Base-by-base conservation (phyloP, 805 yeast species). In the Starmerella etchellsii region DNA sequence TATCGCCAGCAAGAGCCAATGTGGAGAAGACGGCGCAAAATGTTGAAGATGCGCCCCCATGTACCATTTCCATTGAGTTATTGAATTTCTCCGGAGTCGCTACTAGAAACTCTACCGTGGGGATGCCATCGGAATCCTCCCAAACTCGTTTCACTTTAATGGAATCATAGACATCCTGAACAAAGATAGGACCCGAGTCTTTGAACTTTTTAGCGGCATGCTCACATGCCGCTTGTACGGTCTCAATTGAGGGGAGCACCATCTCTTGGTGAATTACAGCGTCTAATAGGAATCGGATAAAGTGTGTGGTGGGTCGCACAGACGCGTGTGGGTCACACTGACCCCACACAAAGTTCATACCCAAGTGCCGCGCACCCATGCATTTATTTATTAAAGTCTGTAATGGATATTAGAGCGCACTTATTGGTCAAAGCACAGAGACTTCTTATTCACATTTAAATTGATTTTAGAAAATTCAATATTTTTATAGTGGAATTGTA, bases 41-140 rank as follows among this genome's bases (percentile, higher is more conserved):
- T 3, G 63, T 54, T n/a, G 60, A 53, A 21, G 50, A 44, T 20
- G 56, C 54, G 11, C 63, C 63, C 15, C 63, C 63, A 40, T 59
- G 63, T 21, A 56, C 55, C 42, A 51, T 49, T 15, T 42, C 50
- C 35, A 44, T 38, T 30, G 40, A 34, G 40, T 57, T 57, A 25
- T 42, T 37, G 46, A 55, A 48, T 31, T 32, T 31, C 14, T 19
- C 29, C 22, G 40, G 40, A 3, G 61, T 56, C 34, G 20, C 34
- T 4, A 56, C 28, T 27, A 34, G 19, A 37, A 54, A 54, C 10
- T 40, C 43, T 11, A 53, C 57, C 11, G 36, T 37, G 11, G 42
- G 39, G 21, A 35, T 21, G 30, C 44, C 44, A 10, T 41, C 48
- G 4, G 43, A 28, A 32, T 48, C 50, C 11, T 23, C 39, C 11